phyloP scores from a whole-genome alignment of 1,284 basidiomycete species.

The Ustilago esculenta region DNA sequence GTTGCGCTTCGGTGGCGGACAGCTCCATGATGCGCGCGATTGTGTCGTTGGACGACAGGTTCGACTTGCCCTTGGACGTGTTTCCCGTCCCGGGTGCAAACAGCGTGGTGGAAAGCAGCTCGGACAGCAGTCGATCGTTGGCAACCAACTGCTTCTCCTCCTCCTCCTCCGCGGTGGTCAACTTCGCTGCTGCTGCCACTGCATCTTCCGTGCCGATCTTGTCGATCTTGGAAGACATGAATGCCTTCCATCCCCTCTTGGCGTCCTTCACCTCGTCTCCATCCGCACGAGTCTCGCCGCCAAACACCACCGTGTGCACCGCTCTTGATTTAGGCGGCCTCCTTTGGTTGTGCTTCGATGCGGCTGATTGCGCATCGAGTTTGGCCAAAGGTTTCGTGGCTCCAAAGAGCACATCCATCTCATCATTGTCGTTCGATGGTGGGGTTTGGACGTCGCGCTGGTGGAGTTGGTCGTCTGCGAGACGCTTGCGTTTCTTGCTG shows the following conservation, averaged over 20 bases:
- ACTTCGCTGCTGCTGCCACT: conserved; percentile 2
- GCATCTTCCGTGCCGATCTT: conserved; percentile 36
- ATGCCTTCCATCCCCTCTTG: conserved; percentile 50
- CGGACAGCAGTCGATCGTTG: conserved; percentile 61
- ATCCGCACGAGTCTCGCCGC: conserved; percentile 23
- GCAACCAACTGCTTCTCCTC: conserved; percentile 58
- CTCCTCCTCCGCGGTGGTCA: conserved; percentile 38
- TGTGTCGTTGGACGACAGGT: conserved; percentile 58
- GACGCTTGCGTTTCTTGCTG: conserved; percentile 36
- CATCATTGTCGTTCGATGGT: conserved; percentile 17
- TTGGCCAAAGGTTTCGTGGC: conserved; percentile 1
- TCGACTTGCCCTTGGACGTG: conserved; percentile 44
- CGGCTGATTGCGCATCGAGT: not conserved
- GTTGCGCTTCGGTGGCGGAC: conserved; percentile 40
- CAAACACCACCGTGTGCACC: conserved; percentile 42
- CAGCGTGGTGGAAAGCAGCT: conserved; percentile 62
- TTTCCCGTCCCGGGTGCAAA: conserved; percentile 60
- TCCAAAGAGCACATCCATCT: conserved; percentile 34
- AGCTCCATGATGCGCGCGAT: conserved; percentile 59
- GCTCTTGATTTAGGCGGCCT: conserved; percentile 20
- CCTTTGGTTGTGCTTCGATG: conserved; percentile 16
- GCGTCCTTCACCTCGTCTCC: conserved; percentile 24
- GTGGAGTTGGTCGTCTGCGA: conserved; percentile 10
- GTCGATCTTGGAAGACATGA: conserved; percentile 53
- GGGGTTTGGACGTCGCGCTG: not conserved